phyloP scores from a whole-genome alignment of 1,139 yeast species.

The Debaryomyces nepalensis region DNA sequence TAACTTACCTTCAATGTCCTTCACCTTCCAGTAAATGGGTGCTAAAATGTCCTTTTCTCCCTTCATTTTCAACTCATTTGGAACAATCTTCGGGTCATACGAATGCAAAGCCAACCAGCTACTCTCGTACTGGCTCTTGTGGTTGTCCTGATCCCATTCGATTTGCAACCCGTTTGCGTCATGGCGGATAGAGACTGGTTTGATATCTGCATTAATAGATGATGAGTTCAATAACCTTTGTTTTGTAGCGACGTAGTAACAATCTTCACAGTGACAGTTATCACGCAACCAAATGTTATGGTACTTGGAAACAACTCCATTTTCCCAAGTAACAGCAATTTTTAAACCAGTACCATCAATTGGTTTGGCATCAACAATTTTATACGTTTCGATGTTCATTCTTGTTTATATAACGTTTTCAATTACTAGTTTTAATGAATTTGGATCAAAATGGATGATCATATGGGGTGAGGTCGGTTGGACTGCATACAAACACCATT shows the following conservation, averaged over 20 bases:
- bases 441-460: not conserved
- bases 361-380: slow-evolving; percentile 5
- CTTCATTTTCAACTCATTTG: slow-evolving; percentile 30
- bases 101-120: slow-evolving; percentile 66
- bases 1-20: slow-evolving; percentile 44
- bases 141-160: slow-evolving; percentile 55
- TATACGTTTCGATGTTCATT: not conserved
- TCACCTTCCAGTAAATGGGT: slow-evolving; percentile 52
- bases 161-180: slow-evolving; percentile 29
- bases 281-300: slow-evolving; percentile 74
- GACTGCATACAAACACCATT: slow-evolving; percentile 2
- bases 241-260: slow-evolving; percentile 64
- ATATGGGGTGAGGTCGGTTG: slow-evolving; percentile 1
- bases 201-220: slow-evolving; percentile 52
- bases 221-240: slow-evolving; percentile 69
- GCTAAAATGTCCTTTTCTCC: slow-evolving; percentile 36
- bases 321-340: slow-evolving; percentile 16
- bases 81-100: slow-evolving; percentile 55
- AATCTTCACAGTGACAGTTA: slow-evolving; percentile 65
- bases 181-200: slow-evolving; percentile 30
- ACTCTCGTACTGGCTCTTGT: slow-evolving; percentile 49
- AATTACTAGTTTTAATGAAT: not conserved
- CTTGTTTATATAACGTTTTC: not conserved
- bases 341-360: slow-evolving; percentile 3
- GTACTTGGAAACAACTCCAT: slow-evolving; percentile 24